phyloP scores from a whole-genome alignment of 306 rosid genomes.

The Quercus engelmannii region DNA sequence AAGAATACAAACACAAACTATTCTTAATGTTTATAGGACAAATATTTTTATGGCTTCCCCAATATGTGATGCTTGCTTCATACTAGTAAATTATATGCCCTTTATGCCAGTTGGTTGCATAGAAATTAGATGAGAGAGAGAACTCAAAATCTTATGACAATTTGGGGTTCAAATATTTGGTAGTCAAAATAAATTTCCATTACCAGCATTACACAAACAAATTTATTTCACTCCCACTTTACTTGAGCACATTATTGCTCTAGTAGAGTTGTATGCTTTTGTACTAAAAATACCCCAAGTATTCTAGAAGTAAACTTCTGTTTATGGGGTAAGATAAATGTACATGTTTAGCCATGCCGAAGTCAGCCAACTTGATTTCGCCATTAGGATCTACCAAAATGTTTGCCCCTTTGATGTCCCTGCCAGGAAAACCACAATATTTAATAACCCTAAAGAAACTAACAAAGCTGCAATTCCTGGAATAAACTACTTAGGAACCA shows the following conservation, averaged over 20 bases:
- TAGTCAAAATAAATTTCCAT: not conserved
- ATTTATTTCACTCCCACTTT: not conserved
- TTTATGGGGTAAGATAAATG: conserved; percentile 25
- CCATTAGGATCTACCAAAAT: conserved; percentile 96
- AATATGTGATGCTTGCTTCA: conserved; percentile 10
- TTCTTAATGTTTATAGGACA: not conserved
- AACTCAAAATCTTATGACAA: not conserved
- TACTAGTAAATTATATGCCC: not conserved
- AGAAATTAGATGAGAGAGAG: not conserved
- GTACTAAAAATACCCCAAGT: not conserved
- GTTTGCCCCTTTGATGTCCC: conserved; percentile 99
- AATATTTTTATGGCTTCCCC: not conserved
- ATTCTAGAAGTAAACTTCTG: conserved; percentile 25
- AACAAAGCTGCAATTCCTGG: not conserved
- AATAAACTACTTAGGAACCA: conserved; percentile 9
- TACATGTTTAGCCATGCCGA: conserved; percentile 99
- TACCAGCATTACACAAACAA: not conserved
- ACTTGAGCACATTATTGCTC: not conserved
- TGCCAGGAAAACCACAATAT: conserved; percentile 33
- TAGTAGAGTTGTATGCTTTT: not conserved
- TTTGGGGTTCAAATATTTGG: not conserved
- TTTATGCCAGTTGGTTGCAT: not conserved
- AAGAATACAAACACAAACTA: not conserved
- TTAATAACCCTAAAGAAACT: conserved; percentile 6
- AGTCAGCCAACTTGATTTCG: conserved; percentile 93